Percentiles rank a stretch among this genome's conserved stretches.
Evolutionary conservation across 1,284 basidiomycete species (phyloP).

Genomic region (Polyporus tsugae): DNA sequence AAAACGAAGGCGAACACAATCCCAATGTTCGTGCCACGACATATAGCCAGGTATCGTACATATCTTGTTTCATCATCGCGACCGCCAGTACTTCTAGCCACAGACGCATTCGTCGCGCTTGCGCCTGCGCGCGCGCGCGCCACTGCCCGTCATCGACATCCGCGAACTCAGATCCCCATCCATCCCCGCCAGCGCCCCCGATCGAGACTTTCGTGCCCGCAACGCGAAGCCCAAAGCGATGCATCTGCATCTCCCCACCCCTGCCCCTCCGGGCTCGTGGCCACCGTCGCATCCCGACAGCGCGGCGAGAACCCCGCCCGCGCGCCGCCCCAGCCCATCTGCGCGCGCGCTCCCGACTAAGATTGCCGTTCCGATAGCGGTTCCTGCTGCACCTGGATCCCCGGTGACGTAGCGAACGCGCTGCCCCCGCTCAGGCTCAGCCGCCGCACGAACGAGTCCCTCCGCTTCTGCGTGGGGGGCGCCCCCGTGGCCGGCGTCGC

Average conservation of each 20-base stretch:
- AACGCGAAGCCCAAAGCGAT: slow-evolving; percentile 28
- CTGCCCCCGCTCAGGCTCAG: slow-evolving; percentile 40
- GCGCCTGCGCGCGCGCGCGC: slow-evolving; percentile 7
- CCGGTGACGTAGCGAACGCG: slow-evolving; percentile 19
- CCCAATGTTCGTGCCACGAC: not conserved
- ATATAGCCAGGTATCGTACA: slow-evolving; percentile 18
- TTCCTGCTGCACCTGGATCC: slow-evolving; percentile 29
- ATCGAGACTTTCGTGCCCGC: slow-evolving; percentile 28
- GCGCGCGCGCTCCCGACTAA: slow-evolving; percentile 19
- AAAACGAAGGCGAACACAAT: not conserved
- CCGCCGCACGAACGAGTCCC: slow-evolving; percentile 40
- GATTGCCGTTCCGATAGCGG: slow-evolving; percentile 39
- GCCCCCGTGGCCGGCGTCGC: slow-evolving; percentile 11
- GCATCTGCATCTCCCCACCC: slow-evolving; percentile 21
- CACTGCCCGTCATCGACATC: slow-evolving; percentile 3
- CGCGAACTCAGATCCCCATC: slow-evolving; percentile 20
- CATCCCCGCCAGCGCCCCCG: slow-evolving; percentile 31
- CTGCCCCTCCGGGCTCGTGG: not conserved
- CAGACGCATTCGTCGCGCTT: not conserved
- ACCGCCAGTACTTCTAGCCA: not conserved
- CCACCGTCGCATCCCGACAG: slow-evolving; percentile 6
- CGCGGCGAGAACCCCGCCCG: not conserved
- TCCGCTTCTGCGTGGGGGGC: slow-evolving; percentile 11
- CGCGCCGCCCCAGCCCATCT: not conserved
- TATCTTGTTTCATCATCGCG: slow-evolving; percentile 14